Percentiles rank a stretch among this genome's conserved stretches.
Conservation (phyloP, 768 basidiomycete genomes). For the Clitopilus passeckerianus region DNA sequence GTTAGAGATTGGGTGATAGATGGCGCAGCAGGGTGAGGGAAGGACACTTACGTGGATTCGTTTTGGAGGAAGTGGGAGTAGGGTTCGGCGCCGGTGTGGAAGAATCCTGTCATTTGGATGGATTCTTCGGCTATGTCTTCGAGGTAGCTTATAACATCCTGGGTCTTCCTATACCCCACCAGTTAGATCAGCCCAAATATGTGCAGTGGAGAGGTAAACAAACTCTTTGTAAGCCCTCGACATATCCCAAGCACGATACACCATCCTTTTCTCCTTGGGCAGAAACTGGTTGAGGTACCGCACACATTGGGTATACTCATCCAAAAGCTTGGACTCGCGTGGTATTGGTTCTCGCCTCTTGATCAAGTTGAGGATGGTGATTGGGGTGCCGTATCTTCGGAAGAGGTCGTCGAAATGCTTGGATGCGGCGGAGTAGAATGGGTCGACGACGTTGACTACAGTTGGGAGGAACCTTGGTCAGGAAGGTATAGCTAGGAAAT, state of each 20-base stretch:
- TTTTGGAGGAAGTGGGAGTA: conserved; percentile 62
- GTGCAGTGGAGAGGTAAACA: conserved; percentile 4
- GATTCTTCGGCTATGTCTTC: conserved; percentile 95
- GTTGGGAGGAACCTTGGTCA: too few species aligned
- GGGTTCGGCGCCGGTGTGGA: conserved; percentile 90
- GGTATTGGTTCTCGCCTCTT: conserved; percentile 77
- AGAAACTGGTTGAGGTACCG: conserved; percentile 93
- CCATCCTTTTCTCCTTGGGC: conserved; percentile 79
- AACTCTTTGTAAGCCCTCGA: conserved; percentile 91
- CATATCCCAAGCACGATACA: conserved; percentile 97
- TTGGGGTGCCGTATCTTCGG: conserved; percentile 81
- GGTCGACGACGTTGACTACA: conserved; percentile 92
- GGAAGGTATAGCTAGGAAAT: too few species aligned
- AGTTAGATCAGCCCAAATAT: not conserved
- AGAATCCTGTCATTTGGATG: conserved; percentile 88
- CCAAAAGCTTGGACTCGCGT: conserved; percentile 84
- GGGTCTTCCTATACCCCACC: conserved; percentile 65
- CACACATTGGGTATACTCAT: conserved; percentile 91
- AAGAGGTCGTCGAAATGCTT: conserved; percentile 92
- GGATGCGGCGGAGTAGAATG: conserved; percentile 90
- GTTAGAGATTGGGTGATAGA: not conserved
- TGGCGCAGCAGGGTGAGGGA: conserved; percentile 9
- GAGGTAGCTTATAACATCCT: conserved; percentile 92
- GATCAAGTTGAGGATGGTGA: conserved; percentile 92
- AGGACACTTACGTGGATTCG: conserved; percentile 28